Conservation (phyloP, 2,329 filamentous ascomycete genomes). For the Phialophora expanda region DNA sequence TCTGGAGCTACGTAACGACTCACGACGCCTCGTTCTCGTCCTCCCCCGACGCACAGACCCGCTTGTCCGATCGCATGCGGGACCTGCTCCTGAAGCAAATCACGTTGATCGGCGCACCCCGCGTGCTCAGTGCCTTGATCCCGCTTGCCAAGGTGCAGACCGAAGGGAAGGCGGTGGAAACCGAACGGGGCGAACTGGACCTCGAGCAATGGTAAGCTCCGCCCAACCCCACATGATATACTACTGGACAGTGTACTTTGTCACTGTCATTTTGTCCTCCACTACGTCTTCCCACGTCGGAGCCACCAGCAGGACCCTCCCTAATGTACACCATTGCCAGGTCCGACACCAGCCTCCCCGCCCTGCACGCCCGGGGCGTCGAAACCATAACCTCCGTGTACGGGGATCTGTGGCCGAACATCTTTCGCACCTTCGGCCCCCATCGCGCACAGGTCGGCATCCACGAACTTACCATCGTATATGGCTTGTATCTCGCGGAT, state of each 20-base stretch:
- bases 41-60: conserved; percentile 18
- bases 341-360: conserved; percentile 36
- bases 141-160: conserved; percentile 42
- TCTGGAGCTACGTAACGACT: conserved; percentile 41
- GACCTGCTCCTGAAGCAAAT: conserved; percentile 45
- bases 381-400: conserved; percentile 43
- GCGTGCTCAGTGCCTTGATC: conserved; percentile 42
- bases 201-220: conserved; percentile 22
- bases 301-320: too few species aligned
- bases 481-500: conserved; percentile 60
- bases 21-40: conserved; percentile 20
- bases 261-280: too few species aligned
- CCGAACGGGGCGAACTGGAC: conserved; percentile 26
- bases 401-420: conserved; percentile 41
- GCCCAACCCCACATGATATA: not conserved
- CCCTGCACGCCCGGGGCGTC: conserved; percentile 41
- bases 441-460: conserved; percentile 62
- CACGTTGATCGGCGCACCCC: conserved; percentile 44
- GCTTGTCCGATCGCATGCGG: conserved; percentile 37
- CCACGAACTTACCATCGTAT: conserved; percentile 75
- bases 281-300: too few species aligned
- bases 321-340: conserved; percentile 20
- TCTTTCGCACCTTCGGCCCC: conserved; percentile 43
- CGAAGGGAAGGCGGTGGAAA: conserved; percentile 28
- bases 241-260: not conserved